These are phyloP conservation scores for Salix suchowensis DNA, from an alignment of 345 rosid genomes.

Conservation along the genomic window DNA sequence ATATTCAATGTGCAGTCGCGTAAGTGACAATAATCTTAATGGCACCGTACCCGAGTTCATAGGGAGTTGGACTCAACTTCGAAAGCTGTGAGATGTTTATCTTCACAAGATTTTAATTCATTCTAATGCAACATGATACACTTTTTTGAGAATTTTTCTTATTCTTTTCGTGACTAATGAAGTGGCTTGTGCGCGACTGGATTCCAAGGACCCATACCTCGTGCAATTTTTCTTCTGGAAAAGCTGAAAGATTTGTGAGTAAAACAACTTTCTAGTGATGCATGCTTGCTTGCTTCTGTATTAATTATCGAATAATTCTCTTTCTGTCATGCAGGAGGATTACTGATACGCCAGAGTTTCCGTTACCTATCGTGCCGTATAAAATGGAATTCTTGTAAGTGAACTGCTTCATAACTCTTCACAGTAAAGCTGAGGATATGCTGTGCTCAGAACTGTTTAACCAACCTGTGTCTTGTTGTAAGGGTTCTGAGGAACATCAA, in stretches of 20 bases:
- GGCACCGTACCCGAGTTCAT: conserved; percentile 19
- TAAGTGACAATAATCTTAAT: conserved; percentile 11
- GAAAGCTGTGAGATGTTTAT: conserved; percentile 6
- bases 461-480: not conserved
- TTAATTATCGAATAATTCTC: no score
- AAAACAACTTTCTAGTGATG: not conserved
- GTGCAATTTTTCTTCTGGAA: not conserved
- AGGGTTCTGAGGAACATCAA: conserved; percentile 1
- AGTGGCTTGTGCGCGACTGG: not conserved
- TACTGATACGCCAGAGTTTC: no score
- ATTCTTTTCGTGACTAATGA: no score
- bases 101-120: not conserved
- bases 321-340: no score
- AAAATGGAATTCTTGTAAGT: accelerated
- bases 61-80: conserved; percentile 5
- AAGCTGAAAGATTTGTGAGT: not conserved
- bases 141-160: not conserved
- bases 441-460: not conserved
- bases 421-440: not conserved
- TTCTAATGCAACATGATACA: not conserved
- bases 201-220: conserved; percentile 2
- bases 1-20: conserved; percentile 12
- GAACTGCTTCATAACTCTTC: no score
- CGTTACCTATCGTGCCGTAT: no score
- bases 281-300: not conserved